Evolutionary conservation across 495 filamentous ascomycete species (phyloP).

Genomic region (Penicillium manginii): DNA sequence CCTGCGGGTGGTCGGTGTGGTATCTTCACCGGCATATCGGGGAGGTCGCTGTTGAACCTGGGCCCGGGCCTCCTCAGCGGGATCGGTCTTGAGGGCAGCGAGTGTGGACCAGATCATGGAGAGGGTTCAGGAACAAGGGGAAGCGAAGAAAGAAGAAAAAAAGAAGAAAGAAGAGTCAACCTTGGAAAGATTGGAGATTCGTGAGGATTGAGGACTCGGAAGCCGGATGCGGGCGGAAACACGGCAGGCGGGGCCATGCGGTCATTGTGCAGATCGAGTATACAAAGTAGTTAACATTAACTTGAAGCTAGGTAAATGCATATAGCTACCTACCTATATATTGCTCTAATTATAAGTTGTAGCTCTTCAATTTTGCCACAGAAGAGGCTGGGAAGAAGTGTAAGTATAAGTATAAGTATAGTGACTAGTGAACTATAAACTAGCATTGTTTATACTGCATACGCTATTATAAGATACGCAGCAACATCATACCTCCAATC

Average conservation of each 20-base stretch:
- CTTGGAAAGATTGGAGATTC: neutral
- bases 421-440: no score
- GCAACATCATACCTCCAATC: neutral
- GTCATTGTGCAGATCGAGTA: conserved; percentile 9
- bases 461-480: no score
- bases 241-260: conserved; percentile 11
- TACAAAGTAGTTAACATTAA: no score
- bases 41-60: conserved; percentile 37
- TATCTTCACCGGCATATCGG: conserved; percentile 79
- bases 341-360: no score
- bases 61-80: conserved; percentile 20
- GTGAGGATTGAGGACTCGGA: neutral
- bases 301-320: no score
- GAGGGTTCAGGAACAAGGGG: neutral
- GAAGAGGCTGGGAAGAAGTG: no score
- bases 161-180: neutral
- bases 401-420: no score
- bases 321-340: no score
- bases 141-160: conserved; percentile 20
- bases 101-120: conserved; percentile 27
- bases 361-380: no score
- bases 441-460: no score
- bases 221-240: conserved; percentile 33
- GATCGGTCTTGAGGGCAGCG: conserved; percentile 26
- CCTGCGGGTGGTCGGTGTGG: conserved; percentile 73